Evolutionary conservation across 176 grass and related monocot genomes (phyloP), one percentile per base, ranked within the genome.

Genomic region (Calamus simplicifolius): DNA sequence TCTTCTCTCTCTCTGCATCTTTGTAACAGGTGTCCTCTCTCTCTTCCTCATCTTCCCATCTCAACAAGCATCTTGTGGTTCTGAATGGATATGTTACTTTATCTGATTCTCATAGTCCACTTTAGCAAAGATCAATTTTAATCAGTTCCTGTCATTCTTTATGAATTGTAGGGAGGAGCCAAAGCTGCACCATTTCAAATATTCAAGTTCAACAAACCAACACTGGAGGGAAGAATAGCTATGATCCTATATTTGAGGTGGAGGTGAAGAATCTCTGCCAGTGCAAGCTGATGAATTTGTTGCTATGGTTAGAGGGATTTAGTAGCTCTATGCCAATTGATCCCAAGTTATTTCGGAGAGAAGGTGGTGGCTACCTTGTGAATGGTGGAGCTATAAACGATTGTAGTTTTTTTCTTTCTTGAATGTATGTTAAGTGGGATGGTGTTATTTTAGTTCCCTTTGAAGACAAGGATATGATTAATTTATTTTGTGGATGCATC

Each of bases 181-280:
- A 71, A 12, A 52, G 10, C 5, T 93, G 89, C 4, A 17, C 27
- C 25, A 8, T 76, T 5, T 70, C 77, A 2, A 84, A 59, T 70
- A 65, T 93, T 62, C 23, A 79, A 57, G 81, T 93, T 18, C 29
- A 79, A 64, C 85, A 82, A 19, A 56, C 57, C 4, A 93, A 81
- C 74, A 74, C 68, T 0, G 70, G 77, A 53, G 31, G 16, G 23
- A 21, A 16, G 43, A 16, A 48, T 13, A 58, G 61, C 6, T 69
- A 54, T 14, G 83, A 93, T 28, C 59, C 52, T 4, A 55, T 84
- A 19, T 87, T 93, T 7, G 62, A 73, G 69, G 88, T 87, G 54
- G 58, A 66, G 70, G 77, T 87, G 62, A 93, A 69, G 80, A 93
- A 93, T 69, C 14, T 50, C 52, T 93, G 88, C 58, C 16, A 65